phyloP scores from a whole-genome alignment of 75 land plant species.

The Sequoia sempervirens region DNA sequence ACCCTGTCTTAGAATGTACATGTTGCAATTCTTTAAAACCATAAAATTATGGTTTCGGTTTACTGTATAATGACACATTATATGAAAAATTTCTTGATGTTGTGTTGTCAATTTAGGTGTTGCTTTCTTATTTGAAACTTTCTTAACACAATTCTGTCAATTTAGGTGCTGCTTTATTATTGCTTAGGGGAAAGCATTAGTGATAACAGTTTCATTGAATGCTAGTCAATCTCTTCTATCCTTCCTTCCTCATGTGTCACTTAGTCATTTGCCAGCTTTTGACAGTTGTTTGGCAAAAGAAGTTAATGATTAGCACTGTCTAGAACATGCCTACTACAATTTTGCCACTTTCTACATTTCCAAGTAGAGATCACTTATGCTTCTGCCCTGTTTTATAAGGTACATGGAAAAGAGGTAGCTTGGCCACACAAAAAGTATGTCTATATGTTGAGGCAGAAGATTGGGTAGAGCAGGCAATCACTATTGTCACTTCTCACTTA shows the following conservation, averaged over 20 bases:
- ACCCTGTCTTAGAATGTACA: not conserved
- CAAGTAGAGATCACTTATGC: too few species aligned
- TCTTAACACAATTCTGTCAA: not conserved
- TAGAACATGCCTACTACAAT: too few species aligned
- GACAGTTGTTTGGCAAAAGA: too few species aligned
- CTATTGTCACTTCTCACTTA: too few species aligned
- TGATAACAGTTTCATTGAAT: constrained; percentile 2
- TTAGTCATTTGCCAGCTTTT: too few species aligned
- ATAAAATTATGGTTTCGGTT: not conserved
- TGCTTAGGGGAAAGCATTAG: not conserved
- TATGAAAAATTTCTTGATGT: not conserved
- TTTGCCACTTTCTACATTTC: too few species aligned
- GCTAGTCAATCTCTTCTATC: not conserved
- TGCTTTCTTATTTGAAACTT: not conserved
- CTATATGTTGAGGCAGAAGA: too few species aligned
- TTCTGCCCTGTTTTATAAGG: too few species aligned
- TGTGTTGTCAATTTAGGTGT: not conserved
- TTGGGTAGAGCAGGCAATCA: too few species aligned
- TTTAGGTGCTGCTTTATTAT: not conserved
- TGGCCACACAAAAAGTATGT: too few species aligned
- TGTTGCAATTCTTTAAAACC: constrained; percentile 3
- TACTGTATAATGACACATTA: not conserved
- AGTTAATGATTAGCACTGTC: too few species aligned
- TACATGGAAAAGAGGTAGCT: too few species aligned
- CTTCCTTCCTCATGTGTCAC: not conserved